phyloP scores from a whole-genome alignment of 2,329 filamentous ascomycete species.

The Colletotrichum orchidophilum region DNA sequence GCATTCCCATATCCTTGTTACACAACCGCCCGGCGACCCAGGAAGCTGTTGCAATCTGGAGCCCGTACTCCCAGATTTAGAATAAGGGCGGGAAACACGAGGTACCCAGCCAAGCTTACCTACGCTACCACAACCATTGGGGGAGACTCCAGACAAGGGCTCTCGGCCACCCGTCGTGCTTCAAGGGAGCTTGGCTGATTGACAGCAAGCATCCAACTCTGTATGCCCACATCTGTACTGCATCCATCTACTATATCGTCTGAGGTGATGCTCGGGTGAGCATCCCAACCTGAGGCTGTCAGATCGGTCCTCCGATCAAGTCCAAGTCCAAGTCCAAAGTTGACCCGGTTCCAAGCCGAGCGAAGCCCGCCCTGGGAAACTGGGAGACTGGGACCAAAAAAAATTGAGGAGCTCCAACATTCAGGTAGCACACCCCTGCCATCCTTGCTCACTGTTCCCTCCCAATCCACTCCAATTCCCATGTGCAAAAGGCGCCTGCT shows the following conservation, averaged over 20 bases:
- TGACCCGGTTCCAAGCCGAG: slow-evolving; percentile 7
- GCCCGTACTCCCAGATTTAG: neutral
- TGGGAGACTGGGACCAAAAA: slow-evolving; percentile 8
- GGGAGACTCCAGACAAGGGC: neutral
- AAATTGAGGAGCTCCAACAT: slow-evolving; percentile 21
- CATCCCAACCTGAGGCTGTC: neutral
- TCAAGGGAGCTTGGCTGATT: neutral
- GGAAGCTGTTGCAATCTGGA: neutral
- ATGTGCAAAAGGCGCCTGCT: slow-evolving; percentile 33
- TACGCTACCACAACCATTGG: slow-evolving; percentile 23
- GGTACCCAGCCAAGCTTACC: slow-evolving; percentile 10
- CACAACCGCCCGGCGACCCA: neutral
- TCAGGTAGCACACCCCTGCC: neutral
- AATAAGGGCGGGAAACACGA: slow-evolving; percentile 1
- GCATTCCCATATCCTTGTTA: slow-evolving; percentile 18
- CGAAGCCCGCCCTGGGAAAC: slow-evolving; percentile 13
- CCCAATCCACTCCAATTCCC: slow-evolving; percentile 28
- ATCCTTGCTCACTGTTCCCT: slow-evolving; percentile 23
- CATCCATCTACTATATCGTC: neutral
- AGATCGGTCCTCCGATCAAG: neutral
- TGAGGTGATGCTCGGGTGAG: neutral
- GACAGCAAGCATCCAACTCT: neutral
- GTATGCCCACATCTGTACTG: neutral
- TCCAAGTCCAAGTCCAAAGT: neutral
- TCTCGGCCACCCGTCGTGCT: neutral